Evolutionary conservation across 805 yeast genomes (phyloP).

Genomic region (Gaillardinia entomophila): DNA sequence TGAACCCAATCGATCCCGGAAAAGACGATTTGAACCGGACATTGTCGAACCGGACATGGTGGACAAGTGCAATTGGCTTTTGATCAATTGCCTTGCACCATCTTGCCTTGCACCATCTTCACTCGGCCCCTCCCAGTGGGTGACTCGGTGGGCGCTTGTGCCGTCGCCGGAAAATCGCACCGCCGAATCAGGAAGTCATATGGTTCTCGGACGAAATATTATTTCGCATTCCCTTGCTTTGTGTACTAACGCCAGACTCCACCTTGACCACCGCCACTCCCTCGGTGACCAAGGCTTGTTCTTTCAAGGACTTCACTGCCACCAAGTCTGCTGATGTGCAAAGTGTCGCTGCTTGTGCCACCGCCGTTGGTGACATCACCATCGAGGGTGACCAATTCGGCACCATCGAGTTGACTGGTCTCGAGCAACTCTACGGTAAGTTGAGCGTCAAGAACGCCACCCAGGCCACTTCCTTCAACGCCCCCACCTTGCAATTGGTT

Average conservation of each 20-base stretch:
- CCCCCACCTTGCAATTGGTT: conserved; percentile 72
- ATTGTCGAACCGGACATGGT: background rate
- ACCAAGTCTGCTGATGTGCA: conserved; percentile 79
- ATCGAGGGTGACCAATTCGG: conserved; percentile 58
- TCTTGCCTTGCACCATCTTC: background rate
- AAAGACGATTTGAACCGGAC: too few relatives aligned
- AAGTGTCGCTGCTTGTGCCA: conserved; percentile 62
- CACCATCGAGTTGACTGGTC: conserved; percentile 64
- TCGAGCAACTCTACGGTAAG: conserved; percentile 73
- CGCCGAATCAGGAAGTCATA: background rate
- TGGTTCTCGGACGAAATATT: conserved; percentile 6
- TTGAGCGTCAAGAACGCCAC: conserved; percentile 64
- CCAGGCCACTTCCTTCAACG: conserved; percentile 57
- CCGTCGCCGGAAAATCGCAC: background rate
- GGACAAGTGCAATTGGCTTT: background rate
- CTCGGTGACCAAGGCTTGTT: conserved; percentile 58
- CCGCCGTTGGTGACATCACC: conserved; percentile 73
- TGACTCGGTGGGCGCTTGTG: background rate
- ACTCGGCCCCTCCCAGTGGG: conserved; percentile 7
- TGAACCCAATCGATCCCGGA: too few relatives aligned
- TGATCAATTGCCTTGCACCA: background rate
- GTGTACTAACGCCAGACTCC: conserved; percentile 24
- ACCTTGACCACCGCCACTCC: conserved; percentile 49
- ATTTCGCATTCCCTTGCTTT: background rate
- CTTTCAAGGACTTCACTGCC: conserved; percentile 62